A percentile compares a stretch with the other conserved stretches of the same genome.
phyloP scores from a whole-genome alignment of 2,329 filamentous ascomycete genomes.

The Penicillium hordei region DNA sequence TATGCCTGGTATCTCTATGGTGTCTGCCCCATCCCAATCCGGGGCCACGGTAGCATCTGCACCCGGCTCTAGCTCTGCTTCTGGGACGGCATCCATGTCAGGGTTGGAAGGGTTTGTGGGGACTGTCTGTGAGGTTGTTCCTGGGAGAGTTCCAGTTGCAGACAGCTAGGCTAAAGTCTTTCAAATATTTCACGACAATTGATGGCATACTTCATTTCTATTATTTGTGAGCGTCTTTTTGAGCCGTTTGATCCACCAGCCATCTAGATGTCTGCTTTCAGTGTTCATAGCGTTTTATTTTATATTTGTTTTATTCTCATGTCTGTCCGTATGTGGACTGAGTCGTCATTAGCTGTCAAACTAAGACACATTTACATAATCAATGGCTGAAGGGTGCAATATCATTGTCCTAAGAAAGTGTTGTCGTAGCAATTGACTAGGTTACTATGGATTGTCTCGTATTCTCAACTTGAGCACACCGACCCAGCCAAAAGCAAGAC shows the following conservation, averaged over 20 bases:
- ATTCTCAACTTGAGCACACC: constrained; percentile 1
- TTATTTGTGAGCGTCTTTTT: not conserved
- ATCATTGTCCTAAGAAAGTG: constrained; percentile 2
- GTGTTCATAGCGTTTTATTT: not conserved
- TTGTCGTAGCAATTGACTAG: constrained; percentile 7
- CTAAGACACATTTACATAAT: not conserved
- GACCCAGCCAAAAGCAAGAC: not conserved
- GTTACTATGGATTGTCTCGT: not conserved
- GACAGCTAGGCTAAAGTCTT: constrained; percentile 4
- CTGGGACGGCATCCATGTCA: constrained; percentile 49
- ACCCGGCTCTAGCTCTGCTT: constrained; percentile 41
- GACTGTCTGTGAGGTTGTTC: constrained; percentile 38
- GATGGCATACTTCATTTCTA: not conserved
- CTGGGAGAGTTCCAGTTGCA: constrained; percentile 7
- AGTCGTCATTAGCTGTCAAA: not conserved
- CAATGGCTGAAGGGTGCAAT: not conserved
- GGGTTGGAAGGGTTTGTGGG: constrained; percentile 63
- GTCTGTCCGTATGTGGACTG: not conserved
- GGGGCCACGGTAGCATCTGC: constrained; percentile 50
- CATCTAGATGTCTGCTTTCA: not conserved
- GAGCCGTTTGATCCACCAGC: not conserved
- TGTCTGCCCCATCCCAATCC: constrained; percentile 43
- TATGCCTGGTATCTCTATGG: constrained; percentile 56
- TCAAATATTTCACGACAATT: not conserved
- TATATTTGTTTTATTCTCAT: not conserved